phyloP scores from a whole-genome alignment of 2,329 filamentous ascomycete species.

The Clathrospora elynae region DNA sequence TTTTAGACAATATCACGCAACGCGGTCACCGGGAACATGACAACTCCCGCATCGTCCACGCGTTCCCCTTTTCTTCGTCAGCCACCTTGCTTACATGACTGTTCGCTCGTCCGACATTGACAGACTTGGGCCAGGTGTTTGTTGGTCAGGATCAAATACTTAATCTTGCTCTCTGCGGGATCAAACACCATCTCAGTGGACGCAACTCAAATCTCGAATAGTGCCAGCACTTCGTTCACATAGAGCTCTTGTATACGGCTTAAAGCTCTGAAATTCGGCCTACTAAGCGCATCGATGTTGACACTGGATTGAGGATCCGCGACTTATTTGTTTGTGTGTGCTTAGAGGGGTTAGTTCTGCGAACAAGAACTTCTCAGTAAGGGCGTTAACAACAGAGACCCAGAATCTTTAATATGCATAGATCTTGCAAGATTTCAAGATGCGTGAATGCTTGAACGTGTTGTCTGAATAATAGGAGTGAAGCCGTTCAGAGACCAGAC shows the following conservation, averaged over 20 bases:
- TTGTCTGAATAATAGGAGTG: too few relatives aligned
- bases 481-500: too few relatives aligned
- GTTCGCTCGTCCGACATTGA: slow-evolving; percentile 32
- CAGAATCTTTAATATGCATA: too few relatives aligned
- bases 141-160: slow-evolving; percentile 45
- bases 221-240: slow-evolving; percentile 22
- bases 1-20: too few relatives aligned
- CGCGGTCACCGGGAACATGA: slow-evolving; percentile 8
- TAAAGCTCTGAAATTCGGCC: slow-evolving; percentile 36
- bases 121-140: slow-evolving; percentile 48
- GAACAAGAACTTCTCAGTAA: too few relatives aligned
- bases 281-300: slow-evolving; percentile 36
- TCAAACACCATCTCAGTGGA: slow-evolving; percentile 41
- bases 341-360: too few relatives aligned
- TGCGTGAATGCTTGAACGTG: too few relatives aligned
- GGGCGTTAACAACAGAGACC: too few relatives aligned
- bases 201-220: slow-evolving; percentile 29
- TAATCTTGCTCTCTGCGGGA: slow-evolving; percentile 40
- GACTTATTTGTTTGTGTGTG: too few relatives aligned
- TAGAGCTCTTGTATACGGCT: slow-evolving; percentile 26
- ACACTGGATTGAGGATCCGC: too few relatives aligned
- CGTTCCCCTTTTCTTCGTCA: slow-evolving; percentile 21
- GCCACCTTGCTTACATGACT: slow-evolving; percentile 23
- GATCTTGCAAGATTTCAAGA: too few relatives aligned
- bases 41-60: slow-evolving; percentile 13